Evolutionary conservation across 1,284 basidiomycete species (phyloP), one percentile per base, ranked within the genome.

Genomic region (Microbotryum saponariae): DNA sequence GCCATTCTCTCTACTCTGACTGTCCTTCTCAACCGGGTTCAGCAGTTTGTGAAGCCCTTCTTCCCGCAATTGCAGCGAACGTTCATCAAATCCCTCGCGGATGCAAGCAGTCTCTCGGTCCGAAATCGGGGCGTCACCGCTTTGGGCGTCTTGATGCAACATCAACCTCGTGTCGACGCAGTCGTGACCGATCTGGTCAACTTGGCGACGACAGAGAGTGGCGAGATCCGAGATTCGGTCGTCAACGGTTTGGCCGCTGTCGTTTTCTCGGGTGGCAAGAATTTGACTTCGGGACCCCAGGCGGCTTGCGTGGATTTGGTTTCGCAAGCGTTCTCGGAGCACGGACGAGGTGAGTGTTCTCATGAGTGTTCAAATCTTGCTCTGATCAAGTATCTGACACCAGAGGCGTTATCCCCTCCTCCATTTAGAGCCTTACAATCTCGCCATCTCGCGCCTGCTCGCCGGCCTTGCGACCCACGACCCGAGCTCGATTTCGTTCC

Each of bases 1-100:
- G 91, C 86, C 12, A 93, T 96, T 63, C 81, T 94, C 29, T 83
- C 82, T 44, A 88, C 91, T 1, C 81, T 96, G 47, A 84, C 85
- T 0, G 83, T 85, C 12, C 88, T 96, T 81, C 80, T 96, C 42
- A 83, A 86, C 68, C 81, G 83, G 56, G 89, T 97, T 23, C 92
- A 94, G 0, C 79, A 82, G 23, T 89, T 96, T 68, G 91, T 97
- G 67, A 91, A 91, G 74, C 93, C 94, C 0, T 98, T 98, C 85
- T 97, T 97, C 81, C 96, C 94, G 2, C 94, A 98, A 74, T 79
- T 98, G 45, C 94, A 97, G 74, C 83, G 94, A 47, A 97, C 92
- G 0, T 98, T 98, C 74, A 88, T 97, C 76, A 98, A 98, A 78
- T 90, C 91, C 46, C 82, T 89, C 0, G 83, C 86, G 62, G 94